Base-by-base conservation (phyloP, 208 protist species). In the Acanthamoeba sp. region DNA sequence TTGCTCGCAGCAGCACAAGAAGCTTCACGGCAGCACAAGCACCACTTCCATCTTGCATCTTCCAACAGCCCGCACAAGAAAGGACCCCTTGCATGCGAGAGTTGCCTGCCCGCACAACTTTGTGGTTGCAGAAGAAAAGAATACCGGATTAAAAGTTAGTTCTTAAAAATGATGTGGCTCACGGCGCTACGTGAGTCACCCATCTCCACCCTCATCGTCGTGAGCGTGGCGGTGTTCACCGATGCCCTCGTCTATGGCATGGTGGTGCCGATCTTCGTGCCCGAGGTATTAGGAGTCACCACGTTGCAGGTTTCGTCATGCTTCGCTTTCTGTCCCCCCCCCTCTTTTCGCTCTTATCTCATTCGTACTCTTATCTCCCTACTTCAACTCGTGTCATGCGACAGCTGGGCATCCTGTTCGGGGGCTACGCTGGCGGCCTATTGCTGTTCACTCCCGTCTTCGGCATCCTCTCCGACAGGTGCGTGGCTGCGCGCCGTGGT, bases 211-310 rank as follows among this genome's bases (percentile, higher is more conserved):
- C 32, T 76, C 34, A 38, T 76, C 34, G 66, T 76, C 9, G 76
- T 85, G 27, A 29, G 16, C 18, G 14, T 55, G 10, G 76, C 76
- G 6, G 76, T 85, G 34, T 85, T 85, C 76, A 85, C 76, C 6
- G 76, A 85, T 40, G 76, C 12, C 10, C n/a, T 85, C 12, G 45
- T 85, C 12, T 85, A 85, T 27, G 76, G 76, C 76, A 85, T 85
- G 76, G 38, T 85, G 27, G 76, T 85, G 6, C 76, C 76, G 10
- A 85, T 85, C 76, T 85, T 85, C 45, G 76, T 85, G 76, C 76
- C 76, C 10, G 45, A 45, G 24, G 76, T 85, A 18, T 29, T 85
- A 6, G 12, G 24, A 45, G 76, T 85, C 76, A 57, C 76, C 76
- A 9, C 27, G 16, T 85, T 85, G 7, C 20, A 85, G 76, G 76